Base-by-base conservation (phyloP, 192 early-diverging fungal genomes). In the Phlyctochytrium arcticum region DNA sequence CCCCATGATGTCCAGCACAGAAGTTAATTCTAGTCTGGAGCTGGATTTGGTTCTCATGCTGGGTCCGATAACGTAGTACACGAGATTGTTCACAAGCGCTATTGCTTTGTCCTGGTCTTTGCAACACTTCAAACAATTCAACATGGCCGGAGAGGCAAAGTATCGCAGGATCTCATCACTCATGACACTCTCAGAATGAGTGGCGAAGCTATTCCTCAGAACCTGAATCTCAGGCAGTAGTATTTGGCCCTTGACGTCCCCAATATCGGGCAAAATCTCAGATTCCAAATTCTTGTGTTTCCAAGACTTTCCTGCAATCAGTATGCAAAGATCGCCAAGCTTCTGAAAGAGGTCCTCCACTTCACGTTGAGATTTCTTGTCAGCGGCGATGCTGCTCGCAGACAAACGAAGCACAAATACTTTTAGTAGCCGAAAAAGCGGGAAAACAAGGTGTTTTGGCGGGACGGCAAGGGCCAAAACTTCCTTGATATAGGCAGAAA, bases 61-160 rank as follows among this genome's bases (percentile, higher is more conserved):
- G 24, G 91, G 90, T 0, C 72, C 81, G 26, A 93, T 79, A 26
- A 90, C 80, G 75, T 93, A 92, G 62, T 95, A 91, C 68, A 92
- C 83, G n/a, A 93, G 31, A 62, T 90, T 92, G 12, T 77, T 79
- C 4, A 89, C 53, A 0, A 88, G 57, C 3, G 73, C 71, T 31
- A 85, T 75, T 44, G 88, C 80, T 2, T 83, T 75, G 64, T 93
- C 91, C 49, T 88, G 86, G 62, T 95, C 92, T 6, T 76, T n/a
- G n/a, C n/a, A n/a, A n/a, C n/a, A n/a, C n/a, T n/a, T n/a, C n/a
- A n/a, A n/a, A n/a, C n/a, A n/a, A n/a, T n/a, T n/a, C n/a, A n/a
- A n/a, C n/a, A n/a, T n/a, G n/a, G n/a, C n/a, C n/a, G n/a, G n/a
- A n/a, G n/a, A n/a, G n/a, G n/a, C n/a, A n/a, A n/a, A n/a, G n/a